Conservation (phyloP, 306 rosid species). For the Medicago arabica region DNA sequence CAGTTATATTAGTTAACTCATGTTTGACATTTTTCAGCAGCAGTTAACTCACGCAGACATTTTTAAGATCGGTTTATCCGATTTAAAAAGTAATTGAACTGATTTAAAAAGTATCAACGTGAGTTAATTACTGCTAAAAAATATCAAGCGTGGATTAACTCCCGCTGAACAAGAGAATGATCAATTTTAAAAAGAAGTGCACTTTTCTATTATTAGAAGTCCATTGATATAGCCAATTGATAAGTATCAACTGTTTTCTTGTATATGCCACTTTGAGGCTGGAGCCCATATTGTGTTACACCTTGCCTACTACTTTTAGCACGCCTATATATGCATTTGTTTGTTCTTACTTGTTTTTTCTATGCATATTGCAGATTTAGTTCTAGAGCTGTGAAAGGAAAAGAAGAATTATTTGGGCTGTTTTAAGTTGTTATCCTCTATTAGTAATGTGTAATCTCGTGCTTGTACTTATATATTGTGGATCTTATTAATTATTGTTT, state of each 20-base stretch:
- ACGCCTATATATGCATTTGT: neutral
- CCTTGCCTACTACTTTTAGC: neutral
- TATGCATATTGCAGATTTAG: conserved; percentile 63
- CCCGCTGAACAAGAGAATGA: too few species aligned
- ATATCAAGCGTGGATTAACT: too few species aligned
- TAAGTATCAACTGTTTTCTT: neutral
- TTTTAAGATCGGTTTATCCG: too few species aligned
- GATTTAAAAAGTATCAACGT: too few species aligned
- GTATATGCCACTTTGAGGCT: neutral
- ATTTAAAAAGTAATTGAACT: too few species aligned
- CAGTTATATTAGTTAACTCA: too few species aligned
- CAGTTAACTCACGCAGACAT: too few species aligned
- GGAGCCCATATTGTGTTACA: neutral
- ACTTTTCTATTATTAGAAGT: too few species aligned
- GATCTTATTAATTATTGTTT: conserved; percentile 4
- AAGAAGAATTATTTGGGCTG: conserved; percentile 44
- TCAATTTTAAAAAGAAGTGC: too few species aligned
- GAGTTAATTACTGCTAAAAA: too few species aligned
- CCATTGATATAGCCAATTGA: too few species aligned
- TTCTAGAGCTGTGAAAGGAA: conserved; percentile 77
- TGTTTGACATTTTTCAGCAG: too few species aligned
- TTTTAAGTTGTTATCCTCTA: conserved; percentile 31
- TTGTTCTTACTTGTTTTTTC: conserved; percentile 29
- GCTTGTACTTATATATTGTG: conserved; percentile 33
- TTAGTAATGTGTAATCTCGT: conserved; percentile 40